Conservation (phyloP, 1,284 basidiomycete species). For the Gomphus bonarii region DNA sequence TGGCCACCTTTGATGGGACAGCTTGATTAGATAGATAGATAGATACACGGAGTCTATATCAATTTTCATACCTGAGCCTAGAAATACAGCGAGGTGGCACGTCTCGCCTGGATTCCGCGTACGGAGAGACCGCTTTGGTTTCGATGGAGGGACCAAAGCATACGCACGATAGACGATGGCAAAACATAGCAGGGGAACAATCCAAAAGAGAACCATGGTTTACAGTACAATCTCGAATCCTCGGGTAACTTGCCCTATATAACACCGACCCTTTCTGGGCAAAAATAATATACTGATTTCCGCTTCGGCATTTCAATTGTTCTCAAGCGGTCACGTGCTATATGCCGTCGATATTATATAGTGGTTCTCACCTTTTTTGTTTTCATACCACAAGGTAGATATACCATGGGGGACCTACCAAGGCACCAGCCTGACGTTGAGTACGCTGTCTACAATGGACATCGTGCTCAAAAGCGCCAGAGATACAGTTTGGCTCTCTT, state of each 20-base stretch:
- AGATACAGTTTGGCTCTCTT: background rate
- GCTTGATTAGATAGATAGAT: background rate
- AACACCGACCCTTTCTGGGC: too few relatives aligned
- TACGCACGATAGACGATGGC: background rate
- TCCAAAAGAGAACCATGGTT: background rate
- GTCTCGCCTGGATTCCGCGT: slow-evolving; percentile 8
- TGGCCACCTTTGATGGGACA: slow-evolving; percentile 68
- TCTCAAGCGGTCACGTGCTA: background rate
- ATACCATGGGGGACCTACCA: background rate
- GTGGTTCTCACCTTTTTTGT: background rate
- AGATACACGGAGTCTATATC: background rate
- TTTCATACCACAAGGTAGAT: background rate
- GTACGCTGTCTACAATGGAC: background rate
- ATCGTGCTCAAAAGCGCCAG: background rate
- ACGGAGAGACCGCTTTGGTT: background rate
- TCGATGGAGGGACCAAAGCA: background rate
- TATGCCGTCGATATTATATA: background rate
- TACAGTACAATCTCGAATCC: too few relatives aligned
- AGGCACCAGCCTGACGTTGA: background rate
- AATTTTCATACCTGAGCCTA: slow-evolving; percentile 42
- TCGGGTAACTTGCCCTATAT: too few relatives aligned
- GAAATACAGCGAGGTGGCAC: slow-evolving; percentile 41
- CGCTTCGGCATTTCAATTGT: too few relatives aligned
- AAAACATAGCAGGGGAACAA: background rate
- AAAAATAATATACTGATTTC: too few relatives aligned